A percentile compares a stretch with the other conserved stretches of the same genome.
Evolutionary conservation across 129 eudicot species (phyloP).

Genomic region (Cynara cardunculus): DNA sequence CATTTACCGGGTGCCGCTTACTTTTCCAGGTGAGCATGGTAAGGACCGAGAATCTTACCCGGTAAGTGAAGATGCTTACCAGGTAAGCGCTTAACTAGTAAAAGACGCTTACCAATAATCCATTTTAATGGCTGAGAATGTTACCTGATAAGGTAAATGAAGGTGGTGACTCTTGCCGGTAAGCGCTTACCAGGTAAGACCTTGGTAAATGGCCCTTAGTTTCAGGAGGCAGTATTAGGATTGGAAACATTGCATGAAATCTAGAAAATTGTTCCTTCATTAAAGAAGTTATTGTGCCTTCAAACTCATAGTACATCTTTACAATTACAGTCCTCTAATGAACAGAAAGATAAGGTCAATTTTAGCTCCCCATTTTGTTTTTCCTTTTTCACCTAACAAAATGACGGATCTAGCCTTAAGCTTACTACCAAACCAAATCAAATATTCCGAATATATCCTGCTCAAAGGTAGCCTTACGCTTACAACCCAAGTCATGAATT

Average conservation of each 20-base stretch:
- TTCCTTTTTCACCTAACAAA: not conserved
- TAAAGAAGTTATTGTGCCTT: not conserved
- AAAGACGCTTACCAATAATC: too few species aligned
- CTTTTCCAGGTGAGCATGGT: too few species aligned
- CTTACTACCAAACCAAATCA: not conserved
- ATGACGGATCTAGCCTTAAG: not conserved
- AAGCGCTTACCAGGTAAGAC: too few species aligned
- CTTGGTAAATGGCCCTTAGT: not conserved
- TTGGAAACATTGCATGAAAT: not conserved
- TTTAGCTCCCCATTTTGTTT: not conserved
- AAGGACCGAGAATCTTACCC: too few species aligned
- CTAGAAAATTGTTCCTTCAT: not conserved
- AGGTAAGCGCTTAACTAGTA: too few species aligned
- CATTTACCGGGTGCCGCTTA: too few species aligned
- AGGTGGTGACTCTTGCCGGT: too few species aligned
- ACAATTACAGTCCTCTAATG: not conserved
- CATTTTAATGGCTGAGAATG: too few species aligned
- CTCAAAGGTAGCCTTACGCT: not conserved
- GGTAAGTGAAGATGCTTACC: too few species aligned
- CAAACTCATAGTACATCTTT: not conserved
- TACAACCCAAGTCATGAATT: not conserved
- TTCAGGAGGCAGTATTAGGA: conserved; percentile 5
- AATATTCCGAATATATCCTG: not conserved
- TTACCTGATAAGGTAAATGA: too few species aligned
- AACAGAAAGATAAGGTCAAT: not conserved